Evolutionary conservation across 352 stramenopile species (phyloP).

Genomic region (Pythium myriotylum): DNA sequence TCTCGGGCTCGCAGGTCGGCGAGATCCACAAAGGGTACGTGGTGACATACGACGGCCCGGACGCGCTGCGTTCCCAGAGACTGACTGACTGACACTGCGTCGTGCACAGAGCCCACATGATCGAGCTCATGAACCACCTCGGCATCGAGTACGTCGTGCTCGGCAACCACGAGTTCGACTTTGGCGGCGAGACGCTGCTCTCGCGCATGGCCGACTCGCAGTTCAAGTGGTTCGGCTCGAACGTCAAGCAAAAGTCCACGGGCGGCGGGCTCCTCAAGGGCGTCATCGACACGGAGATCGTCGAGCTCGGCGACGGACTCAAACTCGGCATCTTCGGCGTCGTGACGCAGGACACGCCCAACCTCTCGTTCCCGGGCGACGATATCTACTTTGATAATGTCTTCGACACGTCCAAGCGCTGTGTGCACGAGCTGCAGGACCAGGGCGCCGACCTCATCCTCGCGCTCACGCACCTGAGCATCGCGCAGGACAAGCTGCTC

Average conservation of each 20-base stretch:
- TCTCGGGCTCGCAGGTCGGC: constrained; percentile 66
- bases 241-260: constrained; percentile 51
- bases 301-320: constrained; percentile 48
- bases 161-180: constrained; percentile 86
- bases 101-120: constrained; percentile 79
- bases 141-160: constrained; percentile 74
- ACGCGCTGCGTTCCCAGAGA: too few species aligned
- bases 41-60: neutral
- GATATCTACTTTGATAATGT: constrained; percentile 58
- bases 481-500: constrained; percentile 75
- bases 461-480: constrained; percentile 82
- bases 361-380: constrained; percentile 37
- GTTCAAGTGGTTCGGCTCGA: constrained; percentile 79
- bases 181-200: constrained; percentile 53
- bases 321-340: constrained; percentile 76
- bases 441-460: constrained; percentile 83
- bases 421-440: constrained; percentile 58
- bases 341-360: constrained; percentile 65
- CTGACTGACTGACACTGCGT: too few species aligned
- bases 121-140: constrained; percentile 77
- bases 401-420: constrained; percentile 47
- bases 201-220: constrained; percentile 56
- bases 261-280: constrained; percentile 16
- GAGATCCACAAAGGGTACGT: constrained; percentile 68
- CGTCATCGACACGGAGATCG: constrained; percentile 52